These are phyloP conservation scores for Ophioceras dolichostomum DNA, from an alignment of 2,329 filamentous ascomycete species.

Conservation along the genomic window DNA sequence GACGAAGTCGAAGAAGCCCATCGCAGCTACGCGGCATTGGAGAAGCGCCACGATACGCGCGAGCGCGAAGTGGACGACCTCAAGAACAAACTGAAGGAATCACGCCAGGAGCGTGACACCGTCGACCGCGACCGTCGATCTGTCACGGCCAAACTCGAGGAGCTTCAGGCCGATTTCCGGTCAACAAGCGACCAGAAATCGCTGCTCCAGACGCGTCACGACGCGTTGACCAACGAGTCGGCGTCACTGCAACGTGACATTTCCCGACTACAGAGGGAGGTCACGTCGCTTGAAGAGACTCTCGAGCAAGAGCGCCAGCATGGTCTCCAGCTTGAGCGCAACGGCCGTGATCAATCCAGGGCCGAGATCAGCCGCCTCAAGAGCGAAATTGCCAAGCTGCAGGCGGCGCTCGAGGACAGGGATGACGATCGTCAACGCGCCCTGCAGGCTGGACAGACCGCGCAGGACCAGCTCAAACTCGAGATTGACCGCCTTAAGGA, in stretches of 20 bases:
- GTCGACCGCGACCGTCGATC: slow-evolving; percentile 22
- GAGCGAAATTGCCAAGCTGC: slow-evolving; percentile 30
- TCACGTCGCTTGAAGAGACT: slow-evolving; percentile 33
- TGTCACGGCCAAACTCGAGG: slow-evolving; percentile 36
- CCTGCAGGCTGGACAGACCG: slow-evolving; percentile 13
- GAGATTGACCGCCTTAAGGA: slow-evolving; percentile 39
- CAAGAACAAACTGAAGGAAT: slow-evolving; percentile 28
- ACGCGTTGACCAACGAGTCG: slow-evolving; percentile 54
- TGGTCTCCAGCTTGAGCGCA: slow-evolving; percentile 46
- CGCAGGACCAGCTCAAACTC: slow-evolving; percentile 24
- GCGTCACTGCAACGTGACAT: slow-evolving; percentile 55
- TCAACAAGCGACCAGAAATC: slow-evolving; percentile 50
- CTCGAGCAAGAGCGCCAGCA: slow-evolving; percentile 43
- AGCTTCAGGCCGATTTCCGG: slow-evolving; percentile 47
- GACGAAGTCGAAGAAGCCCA: slow-evolving; percentile 46
- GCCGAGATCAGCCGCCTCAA: slow-evolving; percentile 34
- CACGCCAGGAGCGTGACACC: slow-evolving; percentile 28
- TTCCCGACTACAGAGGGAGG: slow-evolving; percentile 30
- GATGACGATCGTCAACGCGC: slow-evolving; percentile 2
- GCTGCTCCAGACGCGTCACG: slow-evolving; percentile 55
- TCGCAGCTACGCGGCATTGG: slow-evolving; percentile 35
- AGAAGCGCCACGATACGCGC: slow-evolving; percentile 35
- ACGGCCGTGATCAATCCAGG: slow-evolving; percentile 41
- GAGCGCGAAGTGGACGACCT: slow-evolving; percentile 33
- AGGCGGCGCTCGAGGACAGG: slow-evolving; percentile 31